These are phyloP conservation scores for Aciculoconidium aculeatum DNA, from an alignment of 805 yeast genomes.

Conservation along the genomic window DNA sequence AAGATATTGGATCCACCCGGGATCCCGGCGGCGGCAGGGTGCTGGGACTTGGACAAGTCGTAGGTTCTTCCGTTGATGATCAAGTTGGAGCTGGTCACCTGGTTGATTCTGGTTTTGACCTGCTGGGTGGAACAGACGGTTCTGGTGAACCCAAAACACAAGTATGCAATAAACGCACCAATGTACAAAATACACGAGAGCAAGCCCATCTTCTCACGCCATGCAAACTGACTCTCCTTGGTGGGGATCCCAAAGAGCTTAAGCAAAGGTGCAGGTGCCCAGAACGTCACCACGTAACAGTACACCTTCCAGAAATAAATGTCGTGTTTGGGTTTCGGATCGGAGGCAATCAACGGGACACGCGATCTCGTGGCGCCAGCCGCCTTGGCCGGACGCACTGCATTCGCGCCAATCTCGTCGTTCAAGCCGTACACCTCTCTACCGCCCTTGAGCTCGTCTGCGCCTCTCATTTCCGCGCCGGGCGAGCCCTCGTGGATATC, in stretches of 20 bases:
- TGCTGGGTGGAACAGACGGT: conserved; percentile 57
- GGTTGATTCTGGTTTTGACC: conserved; percentile 51
- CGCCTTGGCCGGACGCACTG: conserved; percentile 11
- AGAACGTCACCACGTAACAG: conserved; percentile 76
- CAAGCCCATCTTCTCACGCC: conserved; percentile 94
- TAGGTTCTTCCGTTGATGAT: conserved; percentile 81
- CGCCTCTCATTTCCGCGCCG: conserved; percentile 2
- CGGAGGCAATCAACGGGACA: conserved; percentile 5
- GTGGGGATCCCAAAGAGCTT: conserved; percentile 70
- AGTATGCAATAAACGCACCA: conserved; percentile 75
- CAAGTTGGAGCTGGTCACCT: conserved; percentile 55
- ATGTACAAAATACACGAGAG: conserved; percentile 65
- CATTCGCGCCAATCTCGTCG: conserved; percentile 41
- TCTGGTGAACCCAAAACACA: conserved; percentile 87
- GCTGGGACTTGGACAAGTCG: conserved; percentile 62
- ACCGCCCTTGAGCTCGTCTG: conserved; percentile 24
- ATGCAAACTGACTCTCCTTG: conserved; percentile 83
- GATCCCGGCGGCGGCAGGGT: conserved; percentile 81
- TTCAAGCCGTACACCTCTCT: conserved; percentile 54
- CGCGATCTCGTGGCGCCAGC: conserved; percentile 12
- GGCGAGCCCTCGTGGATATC: conserved; percentile 22
- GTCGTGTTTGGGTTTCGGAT: conserved; percentile 14
- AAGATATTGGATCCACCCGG: conserved; percentile 62
- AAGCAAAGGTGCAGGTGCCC: conserved; percentile 82
- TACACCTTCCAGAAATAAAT: conserved; percentile 70